These are phyloP conservation scores for Pichia sp. DNA, from an alignment of 1,139 yeast genomes.

Conservation along the genomic window DNA sequence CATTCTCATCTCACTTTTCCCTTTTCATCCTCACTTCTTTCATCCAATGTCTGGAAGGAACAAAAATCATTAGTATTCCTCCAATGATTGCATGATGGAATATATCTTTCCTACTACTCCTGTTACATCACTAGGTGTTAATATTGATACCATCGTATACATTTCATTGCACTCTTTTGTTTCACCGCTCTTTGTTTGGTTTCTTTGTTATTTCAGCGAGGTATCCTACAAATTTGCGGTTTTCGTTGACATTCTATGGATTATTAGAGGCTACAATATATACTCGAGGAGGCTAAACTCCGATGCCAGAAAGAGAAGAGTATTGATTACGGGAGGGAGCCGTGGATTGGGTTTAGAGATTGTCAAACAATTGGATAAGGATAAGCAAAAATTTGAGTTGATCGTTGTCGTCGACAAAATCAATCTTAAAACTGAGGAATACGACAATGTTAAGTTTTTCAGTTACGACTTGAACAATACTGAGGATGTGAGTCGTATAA, in stretches of 20 bases:
- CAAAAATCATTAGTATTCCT: too few species aligned
- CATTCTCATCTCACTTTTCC: too few species aligned
- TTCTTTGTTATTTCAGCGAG: not conserved
- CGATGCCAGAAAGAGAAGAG: constrained; percentile 1
- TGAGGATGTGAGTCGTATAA: not conserved
- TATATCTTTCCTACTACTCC: constrained; percentile 12
- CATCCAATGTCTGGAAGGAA: too few species aligned
- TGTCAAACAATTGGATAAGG: constrained; percentile 6
- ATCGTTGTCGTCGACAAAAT: constrained; percentile 11
- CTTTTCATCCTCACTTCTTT: too few species aligned
- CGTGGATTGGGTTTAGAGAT: constrained; percentile 25
- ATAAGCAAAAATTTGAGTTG: too few species aligned
- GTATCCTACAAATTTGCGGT: constrained; percentile 1
- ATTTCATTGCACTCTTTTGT: constrained; percentile 12
- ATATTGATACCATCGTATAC: constrained; percentile 18
- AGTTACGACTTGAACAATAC: constrained; percentile 13
- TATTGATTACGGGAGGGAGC: constrained; percentile 26
- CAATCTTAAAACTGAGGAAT: not conserved
- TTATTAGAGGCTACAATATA: constrained; percentile 13
- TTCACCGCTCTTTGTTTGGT: constrained; percentile 19
- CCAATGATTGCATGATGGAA: not conserved
- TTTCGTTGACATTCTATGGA: constrained; percentile 14
- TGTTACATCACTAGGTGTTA: constrained; percentile 10
- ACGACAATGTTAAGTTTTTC: constrained; percentile 6
- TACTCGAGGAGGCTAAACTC: not conserved